phyloP scores from a whole-genome alignment of 2,329 filamentous ascomycete genomes.

The Talaromyces sp. region DNA sequence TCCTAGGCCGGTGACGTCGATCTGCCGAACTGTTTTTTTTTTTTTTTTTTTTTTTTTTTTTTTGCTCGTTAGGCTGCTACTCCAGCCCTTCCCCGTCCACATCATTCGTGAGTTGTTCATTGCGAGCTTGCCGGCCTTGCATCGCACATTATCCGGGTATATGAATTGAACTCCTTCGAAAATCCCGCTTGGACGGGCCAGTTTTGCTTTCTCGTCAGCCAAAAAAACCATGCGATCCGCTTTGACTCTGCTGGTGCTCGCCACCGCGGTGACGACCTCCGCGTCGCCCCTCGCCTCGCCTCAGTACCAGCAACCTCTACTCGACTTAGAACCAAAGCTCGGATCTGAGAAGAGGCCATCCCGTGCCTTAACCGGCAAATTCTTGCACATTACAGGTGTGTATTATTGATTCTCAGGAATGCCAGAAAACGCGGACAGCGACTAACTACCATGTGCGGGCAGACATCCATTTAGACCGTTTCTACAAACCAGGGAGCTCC shows the following conservation, averaged over 20 bases:
- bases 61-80: background rate
- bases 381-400: slow-evolving; percentile 34
- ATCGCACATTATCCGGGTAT: background rate
- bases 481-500: slow-evolving; percentile 75
- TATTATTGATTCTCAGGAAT: background rate
- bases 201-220: background rate
- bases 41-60: background rate
- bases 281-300: slow-evolving; percentile 4
- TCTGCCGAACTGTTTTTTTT: background rate
- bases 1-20: background rate
- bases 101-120: background rate
- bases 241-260: background rate
- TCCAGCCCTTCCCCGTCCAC: background rate
- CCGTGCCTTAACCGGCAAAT: slow-evolving; percentile 24
- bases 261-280: background rate
- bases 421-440: background rate
- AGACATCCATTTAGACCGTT: slow-evolving; percentile 91
- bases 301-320: background rate
- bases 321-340: background rate
- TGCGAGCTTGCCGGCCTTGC: background rate
- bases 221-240: background rate
- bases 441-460: background rate
- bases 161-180: background rate
- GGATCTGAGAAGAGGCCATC: slow-evolving; percentile 6
- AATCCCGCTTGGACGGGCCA: background rate